phyloP scores from a whole-genome alignment of 2,329 filamentous ascomycete genomes.

The Colletotrichum sidae region DNA sequence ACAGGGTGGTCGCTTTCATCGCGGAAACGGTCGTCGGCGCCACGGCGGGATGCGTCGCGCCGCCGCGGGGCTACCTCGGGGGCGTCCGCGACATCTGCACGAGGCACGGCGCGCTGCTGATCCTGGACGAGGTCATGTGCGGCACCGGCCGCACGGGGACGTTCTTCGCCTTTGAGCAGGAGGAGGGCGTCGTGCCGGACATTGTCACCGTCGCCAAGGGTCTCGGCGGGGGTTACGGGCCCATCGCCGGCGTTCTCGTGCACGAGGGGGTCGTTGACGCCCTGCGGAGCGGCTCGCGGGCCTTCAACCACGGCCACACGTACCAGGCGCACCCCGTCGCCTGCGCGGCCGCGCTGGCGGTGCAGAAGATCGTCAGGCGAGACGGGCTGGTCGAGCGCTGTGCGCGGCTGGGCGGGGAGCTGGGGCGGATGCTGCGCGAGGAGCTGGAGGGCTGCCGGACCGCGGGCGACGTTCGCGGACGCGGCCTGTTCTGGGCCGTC shows the following conservation, averaged over 20 bases:
- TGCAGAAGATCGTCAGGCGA: slow-evolving; percentile 48
- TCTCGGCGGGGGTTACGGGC: slow-evolving; percentile 66
- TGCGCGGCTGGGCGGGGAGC: slow-evolving; percentile 44
- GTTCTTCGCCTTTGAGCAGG: slow-evolving; percentile 73
- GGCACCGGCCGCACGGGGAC: slow-evolving; percentile 72
- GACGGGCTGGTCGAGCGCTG: slow-evolving; percentile 49
- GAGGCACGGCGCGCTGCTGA: slow-evolving; percentile 64
- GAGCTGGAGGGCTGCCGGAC: slow-evolving; percentile 45
- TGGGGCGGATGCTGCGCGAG: slow-evolving; percentile 43
- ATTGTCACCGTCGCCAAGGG: slow-evolving; percentile 71
- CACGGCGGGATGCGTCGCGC: slow-evolving; percentile 62
- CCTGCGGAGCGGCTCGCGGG: slow-evolving; percentile 57
- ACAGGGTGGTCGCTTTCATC: slow-evolving; percentile 60
- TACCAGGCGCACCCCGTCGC: slow-evolving; percentile 44
- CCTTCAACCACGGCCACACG: slow-evolving; percentile 42
- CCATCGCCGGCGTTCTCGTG: slow-evolving; percentile 68
- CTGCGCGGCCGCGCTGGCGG: slow-evolving; percentile 44
- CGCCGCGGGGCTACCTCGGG: slow-evolving; percentile 65
- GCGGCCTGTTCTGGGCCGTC: slow-evolving; percentile 59
- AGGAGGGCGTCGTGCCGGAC: slow-evolving; percentile 59
- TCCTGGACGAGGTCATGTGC: slow-evolving; percentile 76
- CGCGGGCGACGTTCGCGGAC: slow-evolving; percentile 54
- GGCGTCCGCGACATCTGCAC: slow-evolving; percentile 65
- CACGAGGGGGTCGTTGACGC: slow-evolving; percentile 60
- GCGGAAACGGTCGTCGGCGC: slow-evolving; percentile 63